Evolutionary conservation across 2,329 filamentous ascomycete genomes (phyloP).

Genomic region (Karstenula rhodostoma): DNA sequence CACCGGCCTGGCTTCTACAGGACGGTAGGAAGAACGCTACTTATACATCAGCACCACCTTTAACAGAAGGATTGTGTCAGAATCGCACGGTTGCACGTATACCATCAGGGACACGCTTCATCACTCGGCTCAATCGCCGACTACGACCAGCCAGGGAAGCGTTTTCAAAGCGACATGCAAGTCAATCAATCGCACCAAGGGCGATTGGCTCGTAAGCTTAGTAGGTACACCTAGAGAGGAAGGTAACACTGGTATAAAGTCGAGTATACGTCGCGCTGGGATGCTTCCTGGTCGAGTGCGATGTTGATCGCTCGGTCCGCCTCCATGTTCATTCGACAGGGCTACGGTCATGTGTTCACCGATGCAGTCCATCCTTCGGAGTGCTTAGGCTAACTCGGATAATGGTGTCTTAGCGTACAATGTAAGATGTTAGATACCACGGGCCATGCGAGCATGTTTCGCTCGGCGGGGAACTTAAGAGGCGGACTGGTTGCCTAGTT

Average conservation of each 20-base stretch:
- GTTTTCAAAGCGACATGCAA: background rate
- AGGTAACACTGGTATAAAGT: background rate
- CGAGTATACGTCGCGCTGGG: background rate
- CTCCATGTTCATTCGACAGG: background rate
- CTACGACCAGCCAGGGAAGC: background rate
- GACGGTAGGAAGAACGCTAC: background rate
- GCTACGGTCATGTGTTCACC: background rate
- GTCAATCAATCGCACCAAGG: background rate
- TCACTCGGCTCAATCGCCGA: background rate
- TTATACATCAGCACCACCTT: background rate
- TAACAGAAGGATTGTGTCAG: background rate
- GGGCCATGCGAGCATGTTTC: background rate
- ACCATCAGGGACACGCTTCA: background rate
- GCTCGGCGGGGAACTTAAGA: background rate
- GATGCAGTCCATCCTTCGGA: background rate
- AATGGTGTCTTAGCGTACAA: background rate
- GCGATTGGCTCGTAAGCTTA: background rate
- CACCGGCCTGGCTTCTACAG: background rate
- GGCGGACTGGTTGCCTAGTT: background rate
- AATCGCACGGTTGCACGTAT: background rate
- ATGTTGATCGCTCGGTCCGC: background rate
- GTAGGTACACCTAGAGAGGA: slow-evolving; percentile 1
- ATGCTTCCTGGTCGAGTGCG: background rate
- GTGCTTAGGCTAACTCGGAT: background rate
- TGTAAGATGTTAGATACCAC: background rate